Evolutionary conservation across 139 green algal species (phyloP), one percentile per base, ranked within the genome.

Genomic region (Chlamydomonas schloesseri): DNA sequence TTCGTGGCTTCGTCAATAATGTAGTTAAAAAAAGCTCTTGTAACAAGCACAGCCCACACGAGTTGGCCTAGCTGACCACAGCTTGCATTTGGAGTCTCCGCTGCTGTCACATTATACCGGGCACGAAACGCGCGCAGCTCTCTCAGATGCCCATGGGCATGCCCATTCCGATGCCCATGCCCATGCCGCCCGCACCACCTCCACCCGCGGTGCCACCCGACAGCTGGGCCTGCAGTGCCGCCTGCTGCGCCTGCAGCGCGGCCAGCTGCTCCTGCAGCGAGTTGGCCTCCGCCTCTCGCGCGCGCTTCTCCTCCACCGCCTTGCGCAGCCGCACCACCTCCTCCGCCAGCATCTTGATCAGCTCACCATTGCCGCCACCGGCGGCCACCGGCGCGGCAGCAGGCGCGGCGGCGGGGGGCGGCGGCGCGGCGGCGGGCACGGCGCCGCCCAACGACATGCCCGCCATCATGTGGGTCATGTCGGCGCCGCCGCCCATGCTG

Each of bases 231-330:
- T 84, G 77, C 64, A 84, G 77, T 9, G 65, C 21, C 76, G 36
- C 28, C 65, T 77, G 79, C 79, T 85, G 79, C 36, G 37, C 36
- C 70, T 34, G n/a, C 23, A 34, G 70, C 34, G 23, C 17, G 68
- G 74, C 55, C 78, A 75, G 78, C 65, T 69, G 36, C 79, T 23
- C 28, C 65, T 64, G 47, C 67, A 77, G 65, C 65, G 73, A 18
- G 50, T 21, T 50, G 6, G 50, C 31, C 79, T 76, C 79, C 31
- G 79, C 46, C 34, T 85, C 79, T 0, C 42, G n/a, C 3, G 76
- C 60, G 24, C 77, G 67, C 78, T 89, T 89, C 55, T 89, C 85
- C 77, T 89, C 85, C 17, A 89, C 85, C 77, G 71, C 68, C 65
- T 81, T 83, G 4, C 76, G 69, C 53, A 89, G 85, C 17, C 84